Conservation (phyloP, 2,329 filamentous ascomycete species). For the Scedosporium boydii region DNA sequence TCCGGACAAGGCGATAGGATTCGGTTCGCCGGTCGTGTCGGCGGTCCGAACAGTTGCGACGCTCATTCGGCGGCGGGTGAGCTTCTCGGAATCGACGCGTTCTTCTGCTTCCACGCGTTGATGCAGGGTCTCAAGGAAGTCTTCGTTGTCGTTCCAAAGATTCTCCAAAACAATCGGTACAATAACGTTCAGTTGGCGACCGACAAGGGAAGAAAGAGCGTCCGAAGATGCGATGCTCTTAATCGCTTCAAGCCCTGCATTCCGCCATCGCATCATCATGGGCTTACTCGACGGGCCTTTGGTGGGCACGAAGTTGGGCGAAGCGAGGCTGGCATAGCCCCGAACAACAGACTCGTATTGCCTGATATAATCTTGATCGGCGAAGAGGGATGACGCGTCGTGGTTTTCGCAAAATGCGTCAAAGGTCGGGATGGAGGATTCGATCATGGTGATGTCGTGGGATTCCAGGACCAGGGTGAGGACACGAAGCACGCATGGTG, state of each 20-base stretch:
- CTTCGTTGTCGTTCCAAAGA: constrained; percentile 64
- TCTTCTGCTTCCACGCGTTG: constrained; percentile 59
- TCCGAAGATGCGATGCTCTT: constrained; percentile 74
- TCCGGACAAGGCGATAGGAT: constrained; percentile 64
- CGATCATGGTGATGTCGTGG: constrained; percentile 83
- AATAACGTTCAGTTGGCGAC: constrained; percentile 66
- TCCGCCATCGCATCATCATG: constrained; percentile 69
- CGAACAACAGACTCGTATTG: constrained; percentile 77
- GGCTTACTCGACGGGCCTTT: constrained; percentile 57
- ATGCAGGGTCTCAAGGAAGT: constrained; percentile 59
- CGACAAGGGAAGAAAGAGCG: constrained; percentile 63
- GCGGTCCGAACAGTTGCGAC: constrained; percentile 66
- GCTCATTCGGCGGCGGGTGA: constrained; percentile 62
- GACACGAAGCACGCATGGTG: constrained; percentile 73
- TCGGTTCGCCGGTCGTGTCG: constrained; percentile 54
- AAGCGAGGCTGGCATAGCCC: constrained; percentile 72
- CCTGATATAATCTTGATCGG: constrained; percentile 71
- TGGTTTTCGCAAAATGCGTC: constrained; percentile 83
- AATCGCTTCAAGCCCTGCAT: constrained; percentile 66
- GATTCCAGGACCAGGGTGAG: constrained; percentile 75
- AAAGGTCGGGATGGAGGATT: constrained; percentile 80
- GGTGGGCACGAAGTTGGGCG: constrained; percentile 43
- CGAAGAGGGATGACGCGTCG: constrained; percentile 74
- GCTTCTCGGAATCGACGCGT: constrained; percentile 55
- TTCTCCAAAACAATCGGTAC: constrained; percentile 83